Percentiles rank a stretch among this genome's conserved stretches.
Evolutionary conservation across 768 basidiomycete genomes (phyloP).

Genomic region (Lentinus brumalis): DNA sequence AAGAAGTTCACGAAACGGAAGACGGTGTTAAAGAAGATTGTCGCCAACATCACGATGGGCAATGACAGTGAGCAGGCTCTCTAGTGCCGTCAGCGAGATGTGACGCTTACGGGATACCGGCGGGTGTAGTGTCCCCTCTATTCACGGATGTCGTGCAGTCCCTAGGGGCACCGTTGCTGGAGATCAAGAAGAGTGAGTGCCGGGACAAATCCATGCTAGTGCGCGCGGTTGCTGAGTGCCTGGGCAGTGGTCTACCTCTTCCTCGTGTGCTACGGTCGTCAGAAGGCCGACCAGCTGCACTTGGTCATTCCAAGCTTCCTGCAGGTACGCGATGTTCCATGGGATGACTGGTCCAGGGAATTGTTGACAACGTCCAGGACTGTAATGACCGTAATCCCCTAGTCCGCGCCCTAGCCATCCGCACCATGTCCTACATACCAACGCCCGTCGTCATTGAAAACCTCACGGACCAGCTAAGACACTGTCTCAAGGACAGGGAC

Average conservation of each 20-base stretch:
- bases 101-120: constrained; percentile 21
- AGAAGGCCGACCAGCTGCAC: constrained; percentile 91
- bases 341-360: constrained; percentile 8
- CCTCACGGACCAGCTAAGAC: constrained; percentile 86
- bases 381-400: constrained; percentile 96
- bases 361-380: constrained; percentile 57
- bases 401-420: constrained; percentile 94
- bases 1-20: constrained; percentile 95
- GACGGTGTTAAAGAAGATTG: constrained; percentile 94
- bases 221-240: not conserved
- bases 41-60: constrained; percentile 99
- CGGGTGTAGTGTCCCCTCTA: constrained; percentile 78
- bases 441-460: constrained; percentile 85
- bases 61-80: constrained; percentile 82
- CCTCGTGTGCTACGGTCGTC: constrained; percentile 93
- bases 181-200: constrained; percentile 96
- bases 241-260: constrained; percentile 93
- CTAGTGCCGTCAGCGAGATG: constrained; percentile 6
- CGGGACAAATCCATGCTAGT: not conserved
- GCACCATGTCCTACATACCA: constrained; percentile 99
- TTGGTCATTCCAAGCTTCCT: constrained; percentile 90
- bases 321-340: constrained; percentile 52
- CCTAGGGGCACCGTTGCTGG: constrained; percentile 90
- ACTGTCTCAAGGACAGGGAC: constrained; percentile 91
- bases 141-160: constrained; percentile 97